Percentiles rank a stretch among this genome's conserved stretches.
These are phyloP conservation scores for Xylaria sp. DNA, from an alignment of 2,329 filamentous ascomycete genomes.

Conservation along the genomic window DNA sequence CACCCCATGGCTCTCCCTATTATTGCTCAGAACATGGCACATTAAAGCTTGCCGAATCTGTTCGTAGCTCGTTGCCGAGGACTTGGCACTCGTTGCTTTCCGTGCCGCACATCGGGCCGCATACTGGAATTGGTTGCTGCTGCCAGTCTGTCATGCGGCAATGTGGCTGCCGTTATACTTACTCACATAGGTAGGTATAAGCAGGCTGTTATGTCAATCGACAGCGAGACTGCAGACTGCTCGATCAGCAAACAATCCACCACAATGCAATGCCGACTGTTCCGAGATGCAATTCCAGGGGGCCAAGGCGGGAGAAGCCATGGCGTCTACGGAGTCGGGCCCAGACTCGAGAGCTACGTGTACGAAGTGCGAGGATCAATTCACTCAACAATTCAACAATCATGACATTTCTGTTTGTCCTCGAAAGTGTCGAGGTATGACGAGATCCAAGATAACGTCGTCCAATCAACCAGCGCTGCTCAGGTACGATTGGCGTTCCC, in stretches of 20 bases:
- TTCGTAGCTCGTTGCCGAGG: not conserved
- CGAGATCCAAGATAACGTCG: not conserved
- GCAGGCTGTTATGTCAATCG: not conserved
- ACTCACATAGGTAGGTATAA: not conserved
- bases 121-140: not conserved
- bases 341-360: not conserved
- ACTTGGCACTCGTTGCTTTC: slow-evolving; percentile 9
- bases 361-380: not conserved
- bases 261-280: not conserved
- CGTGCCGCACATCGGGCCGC: slow-evolving; percentile 14
- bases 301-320: not conserved
- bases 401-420: not conserved
- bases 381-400: not conserved
- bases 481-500: not conserved
- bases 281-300: not conserved
- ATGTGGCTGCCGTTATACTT: not conserved
- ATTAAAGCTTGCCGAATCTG: not conserved
- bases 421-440: not conserved
- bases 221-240: not conserved
- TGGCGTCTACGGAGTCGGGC: not conserved
- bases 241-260: not conserved
- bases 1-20: not conserved
- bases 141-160: not conserved
- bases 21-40: not conserved
- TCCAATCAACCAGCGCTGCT: slow-evolving; percentile 1